These are phyloP conservation scores for Schoenoplectus tabernaemontani DNA, from an alignment of 202 grass and related monocot genomes.

Conservation along the genomic window DNA sequence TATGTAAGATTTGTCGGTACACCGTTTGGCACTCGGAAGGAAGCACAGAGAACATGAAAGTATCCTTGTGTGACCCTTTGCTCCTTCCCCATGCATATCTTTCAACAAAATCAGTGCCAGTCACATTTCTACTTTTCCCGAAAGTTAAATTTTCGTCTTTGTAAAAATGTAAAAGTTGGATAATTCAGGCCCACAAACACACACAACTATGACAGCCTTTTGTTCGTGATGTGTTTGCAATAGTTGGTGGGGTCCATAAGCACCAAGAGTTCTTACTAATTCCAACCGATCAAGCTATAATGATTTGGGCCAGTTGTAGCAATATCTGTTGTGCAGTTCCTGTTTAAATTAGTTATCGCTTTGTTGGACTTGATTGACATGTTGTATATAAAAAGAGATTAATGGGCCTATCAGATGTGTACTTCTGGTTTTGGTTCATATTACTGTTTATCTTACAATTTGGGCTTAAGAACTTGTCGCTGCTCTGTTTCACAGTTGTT, in stretches of 20 bases:
- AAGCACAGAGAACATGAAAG: not conserved
- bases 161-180: constrained; percentile 3
- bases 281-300: not conserved
- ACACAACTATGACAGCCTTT: constrained; percentile 1
- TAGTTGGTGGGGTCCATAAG: not conserved
- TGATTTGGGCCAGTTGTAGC: not conserved
- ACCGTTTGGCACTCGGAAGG: not conserved
- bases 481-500: not conserved
- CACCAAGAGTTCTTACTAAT: not conserved
- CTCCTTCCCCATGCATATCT: constrained; percentile 16
- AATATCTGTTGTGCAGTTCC: not conserved
- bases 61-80: not conserved
- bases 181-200: not conserved
- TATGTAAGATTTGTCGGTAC: not conserved
- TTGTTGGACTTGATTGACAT: not conserved
- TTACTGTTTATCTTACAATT: not conserved
- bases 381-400: not conserved
- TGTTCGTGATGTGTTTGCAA: not conserved
- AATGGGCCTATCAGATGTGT: not conserved
- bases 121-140: constrained; percentile 5
- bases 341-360: not conserved
- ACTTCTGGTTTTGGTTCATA: not conserved
- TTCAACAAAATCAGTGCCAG: constrained; percentile 13
- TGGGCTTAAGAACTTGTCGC: not conserved
- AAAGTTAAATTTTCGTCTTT: constrained; percentile 16